Evolutionary conservation across 2,329 filamentous ascomycete species (phyloP), one percentile per base, ranked within the genome.

Genomic region (Delphinella strobiligena): DNA sequence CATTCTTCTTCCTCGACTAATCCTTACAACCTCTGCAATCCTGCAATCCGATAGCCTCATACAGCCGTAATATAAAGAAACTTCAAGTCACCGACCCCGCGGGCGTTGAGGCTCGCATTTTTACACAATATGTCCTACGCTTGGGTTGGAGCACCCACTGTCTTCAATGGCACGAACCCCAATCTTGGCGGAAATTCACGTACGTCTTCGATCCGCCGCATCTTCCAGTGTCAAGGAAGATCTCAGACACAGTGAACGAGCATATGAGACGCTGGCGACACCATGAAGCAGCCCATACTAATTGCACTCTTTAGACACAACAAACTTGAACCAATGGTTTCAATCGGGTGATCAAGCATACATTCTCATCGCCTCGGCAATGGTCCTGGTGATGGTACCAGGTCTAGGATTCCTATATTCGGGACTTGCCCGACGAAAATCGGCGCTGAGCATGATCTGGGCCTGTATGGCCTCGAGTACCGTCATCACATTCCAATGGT

Each of bases 361-460:
- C 68, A 96, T 96, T 62, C 72, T 96, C 61, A 63, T 96, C 53
- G 73, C 83, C 45, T 76, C 88, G 45, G 88, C 84, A 59, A 93
- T 96, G 81, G 89, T 96, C 49, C 66, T 96, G 67, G 67, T 95
- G 64, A 98, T 96, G 91, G 72, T 96, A 19, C 91, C 91, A 19
- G 91, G 91, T 53, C 88, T 98, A 53, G 88, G 86, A 41, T 95
- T 98, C 65, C 78, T 98, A 49, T 98, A 98, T 69, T 95, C 89
- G 10, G 91, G 91, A 50, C 80, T 96, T 50, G 89, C 91, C n/a
- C 82, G 91, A 50, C 78, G 91, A 71, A 98, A 98, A 70, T 96
- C 91, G 4, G 91, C 91, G 19, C 74, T 98, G 32, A 94, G 87
- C 48, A 82, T 96, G 71, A 91, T 98, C 56, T 96, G 88, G 86